Evolutionary conservation across 768 basidiomycete species (phyloP), one percentile per base, ranked within the genome.

Genomic region (Leccinum barrowsii): DNA sequence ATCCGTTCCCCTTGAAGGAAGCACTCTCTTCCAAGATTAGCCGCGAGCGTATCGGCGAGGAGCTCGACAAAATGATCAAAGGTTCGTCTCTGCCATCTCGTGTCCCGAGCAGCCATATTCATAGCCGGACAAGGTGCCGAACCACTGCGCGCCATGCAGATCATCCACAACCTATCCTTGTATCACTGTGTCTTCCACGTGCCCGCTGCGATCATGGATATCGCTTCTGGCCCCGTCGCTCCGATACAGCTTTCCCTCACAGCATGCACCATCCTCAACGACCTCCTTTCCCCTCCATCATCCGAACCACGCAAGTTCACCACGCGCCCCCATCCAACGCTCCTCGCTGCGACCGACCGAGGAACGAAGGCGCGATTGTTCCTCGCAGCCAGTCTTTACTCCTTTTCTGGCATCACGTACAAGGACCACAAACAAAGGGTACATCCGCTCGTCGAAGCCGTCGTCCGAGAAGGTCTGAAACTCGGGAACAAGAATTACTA

Each of bases 41-140:
- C 34, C 83, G 92, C 53, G 97, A 98, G 75, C 83, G 97, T 17
- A 84, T 94, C 5, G 95, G 95, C 1, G 90, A 90, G 61, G 97
- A 99, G 72, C 67, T 98, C 13, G 83, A 89, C 61, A 99, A 98
- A 72, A 98, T 98, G 91, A 80, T 98, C 70, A 86, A 86, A 77
- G 88, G 96, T 88, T n/a, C 30, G 60, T 54, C 22, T 53, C 22
- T 21, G 28, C 1, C 44, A 37, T 42, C 11, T 59, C 30, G 52
- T 56, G 49, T 26, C 53, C 13, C 13, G 58, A 44, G 19, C 35
- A 17, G 35, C 56, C 5, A 30, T 34, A 21, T 55, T 64, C 22
- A 61, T 53, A 34, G 42, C n/a, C 8, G 12, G 28, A 35, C 58
- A 58, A 95, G 94, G 87, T 21, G 81, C 77, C 10, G 82, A 92